Conservation (phyloP, 331 rosid genomes). For the Phaseolus coccineus region DNA sequence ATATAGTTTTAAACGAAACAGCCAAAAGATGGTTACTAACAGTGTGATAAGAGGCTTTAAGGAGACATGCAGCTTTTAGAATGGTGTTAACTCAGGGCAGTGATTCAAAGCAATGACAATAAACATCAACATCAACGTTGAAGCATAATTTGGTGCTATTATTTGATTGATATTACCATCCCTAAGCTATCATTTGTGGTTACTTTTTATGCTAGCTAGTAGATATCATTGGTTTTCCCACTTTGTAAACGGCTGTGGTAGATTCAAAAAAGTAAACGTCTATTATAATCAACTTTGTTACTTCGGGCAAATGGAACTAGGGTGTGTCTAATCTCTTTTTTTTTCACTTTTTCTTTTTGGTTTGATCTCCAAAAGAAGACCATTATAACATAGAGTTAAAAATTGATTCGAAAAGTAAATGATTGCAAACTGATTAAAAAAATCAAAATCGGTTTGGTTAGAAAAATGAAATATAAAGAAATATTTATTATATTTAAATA, state of each 20-base stretch:
- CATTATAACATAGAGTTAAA: no score
- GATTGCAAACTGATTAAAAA: no score
- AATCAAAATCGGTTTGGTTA: no score
- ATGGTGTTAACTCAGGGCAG: conserved; percentile 25
- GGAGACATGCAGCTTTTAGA: conserved; percentile 45
- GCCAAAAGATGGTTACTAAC: conserved; percentile 38
- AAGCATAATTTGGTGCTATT: conserved; percentile 25
- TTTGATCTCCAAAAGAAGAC: conserved; percentile 9
- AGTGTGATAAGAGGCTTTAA: conserved; percentile 37
- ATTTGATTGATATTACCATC: conserved; percentile 29
- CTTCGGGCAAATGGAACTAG: background rate
- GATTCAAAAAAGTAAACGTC: conserved; percentile 32
- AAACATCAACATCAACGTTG: conserved; percentile 37
- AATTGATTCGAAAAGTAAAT: no score
- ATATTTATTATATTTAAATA: no score
- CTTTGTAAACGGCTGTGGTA: conserved; percentile 19
- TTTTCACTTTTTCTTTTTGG: conserved; percentile 17
- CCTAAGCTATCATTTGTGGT: conserved; percentile 33
- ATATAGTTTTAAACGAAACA: conserved; percentile 32
- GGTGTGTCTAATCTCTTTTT: conserved; percentile 14
- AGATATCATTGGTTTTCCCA: conserved; percentile 29
- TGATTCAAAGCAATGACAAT: conserved; percentile 27
- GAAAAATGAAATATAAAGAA: no score
- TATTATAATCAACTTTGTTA: background rate
- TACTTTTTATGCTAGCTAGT: conserved; percentile 35